phyloP scores from a whole-genome alignment of 2,329 filamentous ascomycete genomes.

The Chrysoporthe austroafricana region DNA sequence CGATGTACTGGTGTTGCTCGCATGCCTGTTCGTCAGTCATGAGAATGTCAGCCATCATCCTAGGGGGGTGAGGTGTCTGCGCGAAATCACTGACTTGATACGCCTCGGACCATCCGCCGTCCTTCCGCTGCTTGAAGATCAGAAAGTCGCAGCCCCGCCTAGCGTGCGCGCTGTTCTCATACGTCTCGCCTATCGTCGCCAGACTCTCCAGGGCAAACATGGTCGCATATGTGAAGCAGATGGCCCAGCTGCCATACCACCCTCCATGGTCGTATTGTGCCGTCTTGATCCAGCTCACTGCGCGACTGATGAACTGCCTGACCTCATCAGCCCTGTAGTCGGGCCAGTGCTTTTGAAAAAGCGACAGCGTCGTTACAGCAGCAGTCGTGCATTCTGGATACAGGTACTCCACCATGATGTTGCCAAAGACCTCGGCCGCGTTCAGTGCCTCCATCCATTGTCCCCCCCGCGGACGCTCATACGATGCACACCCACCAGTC shows the following conservation, averaged over 20 bases:
- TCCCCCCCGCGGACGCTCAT: conserved; percentile 81
- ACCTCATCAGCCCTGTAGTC: conserved; percentile 80
- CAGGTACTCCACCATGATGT: conserved; percentile 98
- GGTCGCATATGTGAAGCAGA: conserved; percentile 95
- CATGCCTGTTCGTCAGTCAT: conserved; percentile 59
- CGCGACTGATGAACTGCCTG: conserved; percentile 68
- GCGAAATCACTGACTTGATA: conserved; percentile 63
- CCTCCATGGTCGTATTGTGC: conserved; percentile 81
- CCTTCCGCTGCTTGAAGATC: conserved; percentile 78
- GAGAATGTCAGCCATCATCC: not conserved
- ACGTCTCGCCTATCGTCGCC: conserved; percentile 79
- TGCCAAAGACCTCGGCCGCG: conserved; percentile 92
- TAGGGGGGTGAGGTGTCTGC: not conserved
- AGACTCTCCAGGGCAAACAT: conserved; percentile 96
- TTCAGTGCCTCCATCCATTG: conserved; percentile 84
- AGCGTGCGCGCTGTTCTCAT: conserved; percentile 71
- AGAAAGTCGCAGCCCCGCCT: conserved; percentile 84
- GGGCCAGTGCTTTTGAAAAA: conserved; percentile 82
- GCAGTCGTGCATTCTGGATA: conserved; percentile 98
- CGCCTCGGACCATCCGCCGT: conserved; percentile 96
- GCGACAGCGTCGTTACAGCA: conserved; percentile 81
- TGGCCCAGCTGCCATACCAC: conserved; percentile 98
- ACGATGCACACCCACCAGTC: conserved; percentile 85
- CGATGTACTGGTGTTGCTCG: conserved; percentile 74
- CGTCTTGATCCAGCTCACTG: conserved; percentile 80